phyloP scores from a whole-genome alignment of 2,329 filamentous ascomycete species.

The Trichoderma sp. region DNA sequence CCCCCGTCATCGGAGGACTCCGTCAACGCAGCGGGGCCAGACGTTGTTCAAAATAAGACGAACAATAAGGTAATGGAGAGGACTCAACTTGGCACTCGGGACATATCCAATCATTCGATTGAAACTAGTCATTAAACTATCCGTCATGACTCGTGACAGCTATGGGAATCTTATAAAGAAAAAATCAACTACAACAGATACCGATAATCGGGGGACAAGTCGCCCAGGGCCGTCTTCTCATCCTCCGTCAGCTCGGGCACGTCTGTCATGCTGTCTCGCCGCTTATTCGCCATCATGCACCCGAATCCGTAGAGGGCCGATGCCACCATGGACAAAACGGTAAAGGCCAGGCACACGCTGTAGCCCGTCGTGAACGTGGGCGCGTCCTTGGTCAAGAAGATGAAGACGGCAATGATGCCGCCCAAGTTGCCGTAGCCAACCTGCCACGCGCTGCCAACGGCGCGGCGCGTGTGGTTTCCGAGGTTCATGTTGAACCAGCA shows the following conservation, averaged over 20 bases:
- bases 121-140: conserved; percentile 9
- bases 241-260: conserved; percentile 55
- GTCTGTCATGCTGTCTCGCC: conserved; percentile 53
- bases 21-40: no score
- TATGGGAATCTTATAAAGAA: no score
- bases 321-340: conserved; percentile 64
- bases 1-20: no score
- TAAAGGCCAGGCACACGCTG: conserved; percentile 74
- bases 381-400: conserved; percentile 66
- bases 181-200: conserved; percentile 53
- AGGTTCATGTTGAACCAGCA: conserved; percentile 85
- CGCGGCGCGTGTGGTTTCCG: conserved; percentile 69
- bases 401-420: conserved; percentile 75
- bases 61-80: no score
- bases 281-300: conserved; percentile 63
- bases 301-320: conserved; percentile 62
- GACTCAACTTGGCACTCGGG: no score
- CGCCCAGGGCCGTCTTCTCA: conserved; percentile 63
- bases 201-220: conserved; percentile 61
- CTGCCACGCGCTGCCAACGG: conserved; percentile 75
- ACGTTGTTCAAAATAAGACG: no score
- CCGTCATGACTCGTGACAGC: neutral
- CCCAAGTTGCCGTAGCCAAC: conserved; percentile 79
- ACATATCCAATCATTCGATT: no score
- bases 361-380: conserved; percentile 74